Conservation (phyloP, 768 basidiomycete species). For the Pulveroboletus sp. region DNA sequence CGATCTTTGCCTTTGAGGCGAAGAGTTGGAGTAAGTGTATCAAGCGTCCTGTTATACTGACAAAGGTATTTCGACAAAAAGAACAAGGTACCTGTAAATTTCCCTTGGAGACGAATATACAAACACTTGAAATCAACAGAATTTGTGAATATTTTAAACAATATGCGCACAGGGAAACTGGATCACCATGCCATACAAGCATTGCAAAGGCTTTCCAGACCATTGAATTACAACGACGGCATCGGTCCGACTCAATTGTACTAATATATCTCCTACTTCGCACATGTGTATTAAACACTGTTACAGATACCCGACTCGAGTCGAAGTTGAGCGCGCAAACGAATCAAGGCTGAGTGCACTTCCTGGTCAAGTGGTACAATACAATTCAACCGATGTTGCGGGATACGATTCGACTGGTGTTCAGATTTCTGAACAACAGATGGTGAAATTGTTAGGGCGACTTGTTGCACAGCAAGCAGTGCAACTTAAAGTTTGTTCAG, state of each 20-base stretch:
- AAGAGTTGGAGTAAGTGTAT: slow-evolving; percentile 67
- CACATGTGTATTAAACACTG: not conserved
- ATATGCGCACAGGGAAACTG: slow-evolving; percentile 75
- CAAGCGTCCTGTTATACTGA: slow-evolving; percentile 49
- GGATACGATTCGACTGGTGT: slow-evolving; percentile 44
- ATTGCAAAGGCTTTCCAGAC: slow-evolving; percentile 56
- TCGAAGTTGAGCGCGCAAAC: slow-evolving; percentile 74
- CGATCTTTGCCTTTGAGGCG: slow-evolving; percentile 78
- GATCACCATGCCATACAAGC: slow-evolving; percentile 37
- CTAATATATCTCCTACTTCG: slow-evolving; percentile 13
- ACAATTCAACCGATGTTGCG: slow-evolving; percentile 42
- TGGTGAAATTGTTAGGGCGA: slow-evolving; percentile 48
- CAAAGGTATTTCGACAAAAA: slow-evolving; percentile 83
- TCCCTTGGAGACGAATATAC: not conserved
- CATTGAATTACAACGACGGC: slow-evolving; percentile 60
- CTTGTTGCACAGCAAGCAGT: slow-evolving; percentile 53
- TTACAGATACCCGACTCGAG: slow-evolving; percentile 61
- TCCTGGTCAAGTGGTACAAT: slow-evolving; percentile 35
- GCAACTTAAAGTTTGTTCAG: slow-evolving; percentile 44
- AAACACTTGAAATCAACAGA: slow-evolving; percentile 26
- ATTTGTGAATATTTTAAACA: slow-evolving; percentile 85
- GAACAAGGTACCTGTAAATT: slow-evolving; percentile 53
- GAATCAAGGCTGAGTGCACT: slow-evolving; percentile 44
- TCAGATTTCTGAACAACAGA: slow-evolving; percentile 34
- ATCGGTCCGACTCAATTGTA: slow-evolving; percentile 83